Evolutionary conservation across 148 eudicot species (phyloP).

Genomic region (Rhododendron molle): DNA sequence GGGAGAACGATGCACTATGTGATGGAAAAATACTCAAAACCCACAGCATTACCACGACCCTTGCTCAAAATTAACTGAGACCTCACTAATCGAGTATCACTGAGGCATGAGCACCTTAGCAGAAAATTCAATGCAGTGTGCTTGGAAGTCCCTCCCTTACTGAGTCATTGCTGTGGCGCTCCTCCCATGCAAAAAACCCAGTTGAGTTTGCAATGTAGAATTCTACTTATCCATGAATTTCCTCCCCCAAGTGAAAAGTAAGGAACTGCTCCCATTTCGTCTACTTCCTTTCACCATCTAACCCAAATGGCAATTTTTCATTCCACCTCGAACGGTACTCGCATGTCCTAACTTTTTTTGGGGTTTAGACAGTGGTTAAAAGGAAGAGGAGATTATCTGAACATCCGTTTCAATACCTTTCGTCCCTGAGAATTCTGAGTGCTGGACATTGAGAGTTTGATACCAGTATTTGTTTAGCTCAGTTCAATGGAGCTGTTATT

Average conservation of each 20-base stretch:
- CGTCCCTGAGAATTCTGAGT: neutral
- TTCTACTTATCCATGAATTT: neutral
- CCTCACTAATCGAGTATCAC: neutral
- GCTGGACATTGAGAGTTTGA: neutral
- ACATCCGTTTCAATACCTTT: neutral
- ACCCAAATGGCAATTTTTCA: neutral
- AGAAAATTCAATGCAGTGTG: neutral
- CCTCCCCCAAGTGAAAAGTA: neutral
- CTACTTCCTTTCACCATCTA: neutral
- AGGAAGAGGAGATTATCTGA: neutral
- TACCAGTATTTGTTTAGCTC: neutral
- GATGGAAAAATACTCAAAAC: neutral
- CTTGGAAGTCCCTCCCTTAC: too few relatives aligned
- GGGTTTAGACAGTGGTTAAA: neutral
- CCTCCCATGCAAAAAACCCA: neutral
- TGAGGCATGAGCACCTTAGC: neutral
- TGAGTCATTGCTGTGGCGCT: neutral
- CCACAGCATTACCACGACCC: neutral
- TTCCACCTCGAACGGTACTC: neutral
- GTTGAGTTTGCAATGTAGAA: neutral
- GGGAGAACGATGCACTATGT: neutral
- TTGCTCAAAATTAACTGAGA: neutral
- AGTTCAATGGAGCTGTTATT: neutral
- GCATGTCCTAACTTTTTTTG: neutral
- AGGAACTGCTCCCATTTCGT: neutral